Base-by-base conservation (phyloP, 2,329 filamentous ascomycete genomes). In the Alternaria sp. region DNA sequence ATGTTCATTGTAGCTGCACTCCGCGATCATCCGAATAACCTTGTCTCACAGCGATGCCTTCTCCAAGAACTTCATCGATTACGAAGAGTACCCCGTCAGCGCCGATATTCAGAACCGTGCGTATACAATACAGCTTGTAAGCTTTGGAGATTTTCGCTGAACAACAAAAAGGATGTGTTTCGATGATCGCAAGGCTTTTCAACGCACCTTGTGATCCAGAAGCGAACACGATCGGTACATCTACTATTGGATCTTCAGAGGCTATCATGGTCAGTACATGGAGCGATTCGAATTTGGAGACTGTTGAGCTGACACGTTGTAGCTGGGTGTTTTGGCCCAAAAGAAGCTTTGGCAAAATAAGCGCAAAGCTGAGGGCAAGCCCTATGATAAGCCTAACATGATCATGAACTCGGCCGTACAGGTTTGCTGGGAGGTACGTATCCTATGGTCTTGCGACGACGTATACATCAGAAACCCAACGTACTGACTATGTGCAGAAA, bases 331-430 rank as follows among this genome's bases (percentile, higher is more conserved):
- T 7, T 83, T 97, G 36, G 94, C 94, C 70, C 97, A 97, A 93
- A 97, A 97, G 87, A 93, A 90, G 83, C 88, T 90, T 73, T 98
- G 94, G 94, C 90, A 92, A 83, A 93, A 95, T 79, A 90, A 89
- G 81, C 90, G 93, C 71, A 87, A 90, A 77, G 93, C 91, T 5
- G 92, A 88, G 70, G 94, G 93, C 63, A 95, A 96, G 83, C 87
- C 93, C 56, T 87, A 79, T 62, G 92, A 93, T 64, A 86, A 86
- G 45, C 94, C 94, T 57, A 98, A 98, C 81, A 90, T 98, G 63
- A 83, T 98, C 84, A 97, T 98, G 94, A 95, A 92, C 72, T 93
- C 92, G 27, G 94, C 94, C 32, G 94, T 97, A 2, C 94, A 98
- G 81, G 94, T 97, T 41, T 97, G 93, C 85, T 97, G 94, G 94